Evolutionary conservation across 2,329 filamentous ascomycete species (phyloP), one percentile per base, ranked within the genome.

Genomic region (Metarhizium rileyi): DNA sequence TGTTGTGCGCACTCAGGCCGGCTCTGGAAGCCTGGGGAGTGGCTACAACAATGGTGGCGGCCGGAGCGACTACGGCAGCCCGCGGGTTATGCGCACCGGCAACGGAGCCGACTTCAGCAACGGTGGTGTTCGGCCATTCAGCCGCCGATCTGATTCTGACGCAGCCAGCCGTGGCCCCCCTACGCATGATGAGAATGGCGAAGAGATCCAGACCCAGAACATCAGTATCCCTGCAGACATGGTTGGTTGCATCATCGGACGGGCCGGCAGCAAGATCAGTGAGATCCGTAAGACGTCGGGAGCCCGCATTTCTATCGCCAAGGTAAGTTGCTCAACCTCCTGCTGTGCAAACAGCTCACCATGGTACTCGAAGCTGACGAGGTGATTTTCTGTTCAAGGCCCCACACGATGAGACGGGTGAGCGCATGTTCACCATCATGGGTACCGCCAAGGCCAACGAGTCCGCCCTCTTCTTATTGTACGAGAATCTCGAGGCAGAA

Each of bases 351-450:
- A 14, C 9, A 25, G n/a, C 38, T 23, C 18, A 8, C 38, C 20
- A 38, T 25, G 38, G 10, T n/a, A 25, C 12, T 30, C 23, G 6
- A 33, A 44, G 40, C 48, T 54, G 27, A 50, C 30, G n/a, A 25
- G 10, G 18, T 22, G 33, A 18, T 22, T 8, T 14, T 22, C 9
- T 7, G 7, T 22, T 26, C 5, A 49, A 83, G 78, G 85, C 90
- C 44, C 89, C 93, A 50, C 93, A 98, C 63, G 93, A 98, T 61
- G 93, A 97, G 59, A 94, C 89, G 53, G 93, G 93, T 57, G 93
- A 98, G 78, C 85, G 93, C 62, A 98, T 98, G 93, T 98, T 98
- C 74, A 98, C 93, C 63, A 98, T 98, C 66, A 96, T 95, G 80
- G 93, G 93, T 58, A 94, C 87, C 53, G 84, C 88, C 53, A 86